Evolutionary conservation across 331 rosid genomes (phyloP).

Genomic region (Erythrophleum ivorense): DNA sequence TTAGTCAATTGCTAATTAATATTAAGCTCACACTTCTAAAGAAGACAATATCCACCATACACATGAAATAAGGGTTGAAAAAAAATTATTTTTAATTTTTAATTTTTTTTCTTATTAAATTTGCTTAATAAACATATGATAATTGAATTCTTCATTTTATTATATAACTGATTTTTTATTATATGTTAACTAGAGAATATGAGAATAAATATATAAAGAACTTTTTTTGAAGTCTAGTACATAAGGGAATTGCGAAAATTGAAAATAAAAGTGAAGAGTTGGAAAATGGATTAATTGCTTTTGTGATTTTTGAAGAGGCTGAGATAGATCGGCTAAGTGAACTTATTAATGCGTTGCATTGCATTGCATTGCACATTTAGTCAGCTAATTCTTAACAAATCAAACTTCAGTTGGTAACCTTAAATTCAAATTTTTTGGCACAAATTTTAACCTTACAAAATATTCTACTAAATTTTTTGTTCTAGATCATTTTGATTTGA

Average conservation of each 20-base stretch:
- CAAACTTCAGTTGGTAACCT: too few species aligned
- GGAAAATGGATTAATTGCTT: slow-evolving; percentile 42
- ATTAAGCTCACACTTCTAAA: slow-evolving; percentile 33
- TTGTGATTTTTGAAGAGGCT: slow-evolving; percentile 37
- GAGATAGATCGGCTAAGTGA: slow-evolving; percentile 36
- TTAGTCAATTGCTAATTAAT: neutral
- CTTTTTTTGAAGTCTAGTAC: too few species aligned
- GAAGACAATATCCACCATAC: neutral
- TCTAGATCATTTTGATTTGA: too few species aligned
- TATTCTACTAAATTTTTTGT: too few species aligned
- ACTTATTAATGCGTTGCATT: too few species aligned
- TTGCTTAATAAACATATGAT: neutral
- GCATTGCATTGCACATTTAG: too few species aligned
- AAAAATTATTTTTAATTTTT: neutral
- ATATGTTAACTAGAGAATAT: neutral
- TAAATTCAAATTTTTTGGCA: too few species aligned
- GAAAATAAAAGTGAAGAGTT: neutral
- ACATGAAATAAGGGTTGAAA: neutral
- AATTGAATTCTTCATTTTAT: neutral
- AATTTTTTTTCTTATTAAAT: neutral
- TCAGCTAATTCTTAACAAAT: too few species aligned
- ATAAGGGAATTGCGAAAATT: neutral
- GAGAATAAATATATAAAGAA: too few species aligned
- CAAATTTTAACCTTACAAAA: too few species aligned
- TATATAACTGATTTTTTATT: neutral